phyloP scores from a whole-genome alignment of 441 rosid genomes.

The Syzygium syzygioides region DNA sequence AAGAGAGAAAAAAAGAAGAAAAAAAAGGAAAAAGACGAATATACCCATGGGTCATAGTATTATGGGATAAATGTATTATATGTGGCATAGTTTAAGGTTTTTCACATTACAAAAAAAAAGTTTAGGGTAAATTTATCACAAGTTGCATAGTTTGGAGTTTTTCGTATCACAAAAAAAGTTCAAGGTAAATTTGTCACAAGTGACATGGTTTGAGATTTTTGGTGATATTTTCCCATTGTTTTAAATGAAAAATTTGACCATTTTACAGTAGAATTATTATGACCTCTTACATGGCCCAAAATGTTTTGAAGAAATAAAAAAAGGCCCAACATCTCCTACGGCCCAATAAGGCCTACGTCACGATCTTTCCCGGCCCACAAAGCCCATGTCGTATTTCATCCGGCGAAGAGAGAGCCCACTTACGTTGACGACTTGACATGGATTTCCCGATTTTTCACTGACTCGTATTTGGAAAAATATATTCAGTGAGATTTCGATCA shows the following conservation, averaged over 20 bases:
- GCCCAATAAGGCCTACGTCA: not conserved
- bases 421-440: not conserved
- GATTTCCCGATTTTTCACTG: not conserved
- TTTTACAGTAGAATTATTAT: not conserved
- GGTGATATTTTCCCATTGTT: not conserved
- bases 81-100: too few species aligned
- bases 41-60: too few species aligned
- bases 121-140: too few species aligned
- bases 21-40: too few species aligned
- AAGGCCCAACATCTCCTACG: not conserved
- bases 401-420: not conserved
- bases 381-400: not conserved
- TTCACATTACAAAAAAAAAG: too few species aligned
- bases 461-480: not conserved
- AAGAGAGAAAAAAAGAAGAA: too few species aligned
- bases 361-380: not conserved
- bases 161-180: too few species aligned
- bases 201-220: too few species aligned
- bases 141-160: too few species aligned
- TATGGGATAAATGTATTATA: too few species aligned
- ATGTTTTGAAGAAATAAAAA: too few species aligned
- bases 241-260: not conserved
- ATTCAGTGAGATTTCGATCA: not conserved
- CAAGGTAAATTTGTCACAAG: too few species aligned
- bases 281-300: not conserved